Conservation (phyloP, 768 basidiomycete genomes). For the Cystobasidium ongulense region DNA sequence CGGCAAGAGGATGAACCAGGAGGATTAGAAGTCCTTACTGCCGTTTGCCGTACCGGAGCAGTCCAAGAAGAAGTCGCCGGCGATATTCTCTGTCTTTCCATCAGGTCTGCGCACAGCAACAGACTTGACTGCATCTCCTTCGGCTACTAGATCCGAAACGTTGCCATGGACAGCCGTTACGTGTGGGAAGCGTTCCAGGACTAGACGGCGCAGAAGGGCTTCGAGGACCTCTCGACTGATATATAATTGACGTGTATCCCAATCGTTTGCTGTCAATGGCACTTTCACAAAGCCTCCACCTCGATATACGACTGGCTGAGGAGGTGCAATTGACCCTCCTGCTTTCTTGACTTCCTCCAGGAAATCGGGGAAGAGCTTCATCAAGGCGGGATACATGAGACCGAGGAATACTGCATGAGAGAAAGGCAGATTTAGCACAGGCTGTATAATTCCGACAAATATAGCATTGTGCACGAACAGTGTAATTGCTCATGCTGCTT, state of each 20-base stretch:
- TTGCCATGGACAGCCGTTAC: background rate
- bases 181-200: background rate
- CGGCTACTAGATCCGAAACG: background rate
- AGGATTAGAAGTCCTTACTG: background rate
- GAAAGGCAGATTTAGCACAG: background rate
- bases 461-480: background rate
- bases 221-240: constrained; percentile 19
- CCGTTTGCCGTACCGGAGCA: constrained; percentile 4
- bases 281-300: constrained; percentile 12
- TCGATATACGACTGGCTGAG: constrained; percentile 15
- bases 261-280: background rate
- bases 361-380: constrained; percentile 12
- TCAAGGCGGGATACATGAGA: constrained; percentile 9
- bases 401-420: constrained; percentile 10
- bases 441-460: background rate
- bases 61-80: background rate
- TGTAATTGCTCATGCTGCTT: constrained; percentile 22
- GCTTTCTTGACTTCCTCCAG: background rate
- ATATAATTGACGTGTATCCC: constrained; percentile 4
- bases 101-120: background rate
- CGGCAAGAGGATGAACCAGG: background rate
- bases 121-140: background rate
- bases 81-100: background rate
- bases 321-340: constrained; percentile 1
- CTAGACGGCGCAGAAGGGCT: background rate